Evolutionary conservation across 2,329 filamentous ascomycete species (phyloP), one percentile per base, ranked within the genome.

Genomic region (Parafenestella ontariensis): DNA sequence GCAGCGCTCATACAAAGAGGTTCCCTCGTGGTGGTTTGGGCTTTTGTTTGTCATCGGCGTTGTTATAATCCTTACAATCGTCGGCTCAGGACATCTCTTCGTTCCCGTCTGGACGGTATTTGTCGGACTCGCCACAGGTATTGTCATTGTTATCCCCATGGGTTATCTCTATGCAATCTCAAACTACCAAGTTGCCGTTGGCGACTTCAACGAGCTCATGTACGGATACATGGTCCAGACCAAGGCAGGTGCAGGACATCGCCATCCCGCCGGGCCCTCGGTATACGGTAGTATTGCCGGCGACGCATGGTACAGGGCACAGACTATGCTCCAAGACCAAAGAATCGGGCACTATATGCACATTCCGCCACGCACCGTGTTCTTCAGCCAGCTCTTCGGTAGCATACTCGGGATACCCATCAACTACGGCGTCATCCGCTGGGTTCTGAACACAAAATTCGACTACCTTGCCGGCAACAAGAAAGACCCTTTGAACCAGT

Each of bases 301-400:
- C 11, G 83, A 87, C 48, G 83, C 85, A 2, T 87, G 85, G 85
- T 70, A 71, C 31, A 61, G 69, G 15, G 69, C 68, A 5, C 69
- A 72, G 37, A 69, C 70, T 43, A 85, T 86, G 77, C 75, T 87
- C 0, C 84, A 87, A 61, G 85, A 88, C 62, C 83, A 84, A 65
- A 85, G 87, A 64, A 85, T 87, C n/a, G 85, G 84, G 0, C 84
- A 87, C 59, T 87, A 87, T 59, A 85, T 86, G 81, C 84, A 87
- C 48, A 78, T 87, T 0, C 83, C 85, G 0, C 85, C 85, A 1
- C 81, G 82, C 11, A 76, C 81, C 0, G 81, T 87, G 5, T 87
- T 88, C 74, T 85, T 87, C 67, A 83, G 83, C 1, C 85, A 87
- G 62, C 76, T 87, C 3, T 84, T 87, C 28, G 85, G 84, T 3